A percentile compares a stretch with the other conserved stretches of the same genome.
These are phyloP conservation scores for Elsinoe ampelina DNA, from an alignment of 2,329 filamentous ascomycete species.

Conservation along the genomic window DNA sequence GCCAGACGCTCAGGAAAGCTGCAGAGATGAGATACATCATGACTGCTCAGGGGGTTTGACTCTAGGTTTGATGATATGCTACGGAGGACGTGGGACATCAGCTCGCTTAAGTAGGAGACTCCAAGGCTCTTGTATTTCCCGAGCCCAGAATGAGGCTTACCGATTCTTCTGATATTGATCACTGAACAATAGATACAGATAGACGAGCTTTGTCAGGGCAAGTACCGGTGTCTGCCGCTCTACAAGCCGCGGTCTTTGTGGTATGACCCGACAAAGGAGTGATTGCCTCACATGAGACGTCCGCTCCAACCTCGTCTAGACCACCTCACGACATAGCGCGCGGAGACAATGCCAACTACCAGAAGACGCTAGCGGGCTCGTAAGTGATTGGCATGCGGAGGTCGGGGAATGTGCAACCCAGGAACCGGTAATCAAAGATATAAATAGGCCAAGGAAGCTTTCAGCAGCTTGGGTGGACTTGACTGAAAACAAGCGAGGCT, in stretches of 20 bases:
- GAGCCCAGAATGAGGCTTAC: not conserved
- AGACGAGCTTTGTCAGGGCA: not conserved
- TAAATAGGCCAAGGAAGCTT: conserved; percentile 7
- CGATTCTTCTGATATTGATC: not conserved
- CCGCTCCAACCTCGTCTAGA: not conserved
- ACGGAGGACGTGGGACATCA: not conserved
- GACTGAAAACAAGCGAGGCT: not conserved
- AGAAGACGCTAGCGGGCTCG: not conserved
- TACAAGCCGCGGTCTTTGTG: not conserved
- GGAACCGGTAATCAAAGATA: not conserved
- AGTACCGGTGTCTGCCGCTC: not conserved
- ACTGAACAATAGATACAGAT: not conserved
- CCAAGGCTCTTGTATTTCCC: not conserved
- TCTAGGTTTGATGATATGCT: not conserved
- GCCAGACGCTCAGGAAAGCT: not conserved
- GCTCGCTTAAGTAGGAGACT: not conserved
- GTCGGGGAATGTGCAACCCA: not conserved
- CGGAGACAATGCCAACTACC: not conserved
- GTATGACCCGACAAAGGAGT: not conserved
- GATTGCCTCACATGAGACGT: not conserved
- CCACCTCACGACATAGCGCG: not conserved
- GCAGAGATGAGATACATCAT: not conserved
- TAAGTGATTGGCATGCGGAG: not conserved
- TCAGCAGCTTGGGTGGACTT: not conserved
- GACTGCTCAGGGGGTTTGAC: not conserved